phyloP scores from a whole-genome alignment of 148 eudicot species.

The Vaccinium vitisidaea region DNA sequence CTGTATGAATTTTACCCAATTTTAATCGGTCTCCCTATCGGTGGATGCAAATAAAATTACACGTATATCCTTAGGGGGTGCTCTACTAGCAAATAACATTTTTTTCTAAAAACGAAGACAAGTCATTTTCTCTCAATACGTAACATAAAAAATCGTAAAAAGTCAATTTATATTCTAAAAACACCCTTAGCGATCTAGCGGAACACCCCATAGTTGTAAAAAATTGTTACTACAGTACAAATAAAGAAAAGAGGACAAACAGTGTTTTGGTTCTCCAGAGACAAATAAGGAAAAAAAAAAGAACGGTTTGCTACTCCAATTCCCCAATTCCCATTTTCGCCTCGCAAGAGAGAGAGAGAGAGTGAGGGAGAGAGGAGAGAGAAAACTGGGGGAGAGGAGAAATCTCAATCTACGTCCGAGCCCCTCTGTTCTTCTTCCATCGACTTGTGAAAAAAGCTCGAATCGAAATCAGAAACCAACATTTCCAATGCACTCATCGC shows the following conservation, averaged over 20 bases:
- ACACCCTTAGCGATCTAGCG: too few species aligned
- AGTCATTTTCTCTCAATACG: too few species aligned
- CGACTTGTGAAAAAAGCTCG: neutral
- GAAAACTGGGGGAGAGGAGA: neutral
- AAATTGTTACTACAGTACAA: too few species aligned
- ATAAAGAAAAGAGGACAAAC: neutral
- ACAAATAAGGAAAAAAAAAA: neutral
- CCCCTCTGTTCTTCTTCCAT: neutral
- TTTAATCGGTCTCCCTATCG: too few species aligned
- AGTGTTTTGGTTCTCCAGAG: conserved; percentile 4
- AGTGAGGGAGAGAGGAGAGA: neutral
- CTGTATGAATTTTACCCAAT: too few species aligned
- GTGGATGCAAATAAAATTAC: too few species aligned
- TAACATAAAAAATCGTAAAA: too few species aligned
- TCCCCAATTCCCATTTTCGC: conserved; percentile 17
- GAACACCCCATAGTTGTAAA: too few species aligned
- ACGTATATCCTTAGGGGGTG: too few species aligned
- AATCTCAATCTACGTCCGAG: conserved; percentile 3
- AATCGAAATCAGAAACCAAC: neutral
- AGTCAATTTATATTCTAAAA: too few species aligned
- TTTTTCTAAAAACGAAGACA: too few species aligned
- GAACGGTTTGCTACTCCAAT: neutral
- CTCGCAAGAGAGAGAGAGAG: conserved; percentile 10
- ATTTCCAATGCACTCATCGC: conserved; percentile 12
- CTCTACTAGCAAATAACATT: too few species aligned